Evolutionary conservation across 495 filamentous ascomycete species (phyloP).

Genomic region (Hypomontagnella submonticulosa): DNA sequence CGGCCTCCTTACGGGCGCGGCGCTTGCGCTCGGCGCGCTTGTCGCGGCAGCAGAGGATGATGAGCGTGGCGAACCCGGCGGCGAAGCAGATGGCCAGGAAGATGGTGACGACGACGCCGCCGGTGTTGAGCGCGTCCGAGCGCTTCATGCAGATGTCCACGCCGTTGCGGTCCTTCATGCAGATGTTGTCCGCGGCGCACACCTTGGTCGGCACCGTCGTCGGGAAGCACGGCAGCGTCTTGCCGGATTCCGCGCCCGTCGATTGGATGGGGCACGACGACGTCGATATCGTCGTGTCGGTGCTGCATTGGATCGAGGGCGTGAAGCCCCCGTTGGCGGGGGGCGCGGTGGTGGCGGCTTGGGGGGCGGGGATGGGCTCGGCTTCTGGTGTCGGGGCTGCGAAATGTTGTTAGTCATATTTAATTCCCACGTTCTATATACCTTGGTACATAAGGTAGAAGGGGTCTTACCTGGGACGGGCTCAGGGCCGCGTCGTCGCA

Average conservation of each 20-base stretch:
- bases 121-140: constrained; percentile 47
- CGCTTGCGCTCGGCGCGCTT: constrained; percentile 47
- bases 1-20: constrained; percentile 48
- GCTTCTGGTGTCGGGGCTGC: constrained; percentile 23
- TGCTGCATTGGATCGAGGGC: constrained; percentile 51
- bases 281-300: constrained; percentile 43
- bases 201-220: constrained; percentile 45
- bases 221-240: constrained; percentile 52
- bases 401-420: constrained; percentile 3
- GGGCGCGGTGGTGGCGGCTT: constrained; percentile 19
- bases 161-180: constrained; percentile 50
- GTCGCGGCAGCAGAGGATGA: constrained; percentile 56
- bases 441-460: not conserved
- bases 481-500: constrained; percentile 45
- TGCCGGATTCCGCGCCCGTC: constrained; percentile 47
- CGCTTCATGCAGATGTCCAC: constrained; percentile 56
- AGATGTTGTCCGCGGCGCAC: constrained; percentile 60
- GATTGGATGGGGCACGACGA: constrained; percentile 52
- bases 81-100: constrained; percentile 51
- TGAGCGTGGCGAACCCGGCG: constrained; percentile 45
- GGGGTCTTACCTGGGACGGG: constrained; percentile 30
- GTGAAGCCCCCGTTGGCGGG: constrained; percentile 26
- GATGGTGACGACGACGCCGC: constrained; percentile 56
- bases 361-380: constrained; percentile 21
- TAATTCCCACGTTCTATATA: not conserved